phyloP scores from a whole-genome alignment of 2,329 filamentous ascomycete species.

The Exophiala alcalophila region DNA sequence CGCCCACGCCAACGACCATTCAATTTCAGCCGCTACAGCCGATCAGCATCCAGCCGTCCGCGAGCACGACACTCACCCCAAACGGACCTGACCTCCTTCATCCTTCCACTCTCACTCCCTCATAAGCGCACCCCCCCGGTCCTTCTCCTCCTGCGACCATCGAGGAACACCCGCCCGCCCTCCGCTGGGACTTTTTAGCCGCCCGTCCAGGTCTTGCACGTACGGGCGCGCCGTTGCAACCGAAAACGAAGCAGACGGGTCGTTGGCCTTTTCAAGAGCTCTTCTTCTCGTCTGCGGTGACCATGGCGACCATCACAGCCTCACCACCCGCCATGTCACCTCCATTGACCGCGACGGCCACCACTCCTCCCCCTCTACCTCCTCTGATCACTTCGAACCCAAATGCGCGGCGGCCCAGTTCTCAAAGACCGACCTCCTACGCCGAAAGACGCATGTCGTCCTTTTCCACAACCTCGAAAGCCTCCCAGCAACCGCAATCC shows the following conservation, averaged over 20 bases:
- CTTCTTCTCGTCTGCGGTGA: constrained; percentile 9
- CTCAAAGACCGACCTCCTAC: constrained; percentile 70
- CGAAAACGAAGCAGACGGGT: too few species aligned
- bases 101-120: background rate
- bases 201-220: too few species aligned
- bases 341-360: constrained; percentile 28
- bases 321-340: constrained; percentile 36
- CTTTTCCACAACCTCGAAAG: constrained; percentile 68
- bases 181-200: background rate
- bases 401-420: constrained; percentile 55
- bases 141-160: constrained; percentile 4
- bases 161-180: too few species aligned
- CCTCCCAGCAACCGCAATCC: constrained; percentile 56
- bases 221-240: too few species aligned
- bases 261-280: too few species aligned
- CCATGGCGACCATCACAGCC: constrained; percentile 38
- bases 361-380: constrained; percentile 44
- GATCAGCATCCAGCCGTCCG: background rate
- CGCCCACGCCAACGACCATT: too few species aligned
- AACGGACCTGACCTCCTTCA: too few species aligned
- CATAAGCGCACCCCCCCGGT: constrained; percentile 4
- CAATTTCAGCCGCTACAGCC: background rate
- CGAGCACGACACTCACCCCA: too few species aligned
- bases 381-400: constrained; percentile 50
- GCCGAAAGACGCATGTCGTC: constrained; percentile 79